phyloP scores from a whole-genome alignment of 2,329 filamentous ascomycete species.

The Colletotrichum sp. region DNA sequence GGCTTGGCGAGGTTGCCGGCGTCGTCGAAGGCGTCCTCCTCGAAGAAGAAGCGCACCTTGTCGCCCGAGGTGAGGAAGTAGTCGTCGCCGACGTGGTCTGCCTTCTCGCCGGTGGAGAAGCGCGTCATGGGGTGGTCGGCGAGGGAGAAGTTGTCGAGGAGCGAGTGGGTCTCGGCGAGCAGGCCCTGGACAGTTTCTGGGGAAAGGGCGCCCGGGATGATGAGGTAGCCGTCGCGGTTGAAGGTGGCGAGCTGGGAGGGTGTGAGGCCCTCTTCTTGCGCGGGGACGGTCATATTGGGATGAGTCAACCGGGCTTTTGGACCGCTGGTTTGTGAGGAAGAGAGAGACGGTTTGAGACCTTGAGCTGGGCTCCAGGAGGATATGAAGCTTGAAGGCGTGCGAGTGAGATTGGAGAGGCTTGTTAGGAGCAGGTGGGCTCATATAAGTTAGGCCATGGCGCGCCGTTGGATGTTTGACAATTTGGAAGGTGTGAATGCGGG shows the following conservation, averaged over 20 bases:
- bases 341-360: neutral
- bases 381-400: neutral
- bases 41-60: slow-evolving; percentile 96
- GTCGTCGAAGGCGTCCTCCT: slow-evolving; percentile 84
- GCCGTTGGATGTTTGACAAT: neutral
- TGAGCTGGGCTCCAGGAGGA: rapidly evolving
- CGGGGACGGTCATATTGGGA: neutral
- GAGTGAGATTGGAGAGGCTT: neutral
- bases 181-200: slow-evolving; percentile 69
- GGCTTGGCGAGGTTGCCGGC: slow-evolving; percentile 73
- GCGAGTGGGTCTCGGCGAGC: slow-evolving; percentile 73
- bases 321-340: neutral
- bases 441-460: neutral
- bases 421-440: neutral
- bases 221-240: slow-evolving; percentile 84
- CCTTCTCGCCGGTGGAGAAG: slow-evolving; percentile 83
- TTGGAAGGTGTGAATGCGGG: neutral
- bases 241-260: slow-evolving; percentile 75
- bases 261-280: slow-evolving; percentile 62
- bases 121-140: slow-evolving; percentile 88
- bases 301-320: neutral
- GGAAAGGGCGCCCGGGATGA: slow-evolving; percentile 79
- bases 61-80: slow-evolving; percentile 93
- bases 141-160: slow-evolving; percentile 81
- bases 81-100: slow-evolving; percentile 85